Percentiles rank a stretch among this genome's conserved stretches.
phyloP scores from a whole-genome alignment of 306 rosid species.

The Rosa lucieae region DNA sequence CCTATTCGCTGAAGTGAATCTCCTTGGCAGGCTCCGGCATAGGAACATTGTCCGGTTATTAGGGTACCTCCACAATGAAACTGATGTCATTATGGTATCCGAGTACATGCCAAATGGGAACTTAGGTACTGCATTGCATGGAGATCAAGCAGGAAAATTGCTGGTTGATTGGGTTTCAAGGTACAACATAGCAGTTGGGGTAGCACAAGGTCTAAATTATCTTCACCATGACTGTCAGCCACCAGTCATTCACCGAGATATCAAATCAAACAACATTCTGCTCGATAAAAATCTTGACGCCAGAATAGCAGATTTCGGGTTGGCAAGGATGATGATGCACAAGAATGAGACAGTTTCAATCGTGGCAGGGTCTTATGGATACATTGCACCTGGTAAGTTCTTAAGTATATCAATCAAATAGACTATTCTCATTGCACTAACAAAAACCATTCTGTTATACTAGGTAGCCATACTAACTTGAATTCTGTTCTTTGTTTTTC shows the following conservation, averaged over 20 bases:
- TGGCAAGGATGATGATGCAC: slow-evolving; percentile 78
- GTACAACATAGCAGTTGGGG: slow-evolving; percentile 80
- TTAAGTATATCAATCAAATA: not conserved
- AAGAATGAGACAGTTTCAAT: slow-evolving; percentile 80
- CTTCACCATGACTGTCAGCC: slow-evolving; percentile 94
- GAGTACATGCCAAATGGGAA: slow-evolving; percentile 91
- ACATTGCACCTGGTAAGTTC: slow-evolving; percentile 84
- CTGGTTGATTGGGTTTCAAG: slow-evolving; percentile 89
- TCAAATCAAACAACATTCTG: slow-evolving; percentile 86
- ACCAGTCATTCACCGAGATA: slow-evolving; percentile 74
- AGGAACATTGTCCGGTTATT: slow-evolving; percentile 74
- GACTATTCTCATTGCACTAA: not conserved
- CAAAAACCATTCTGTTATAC: not conserved
- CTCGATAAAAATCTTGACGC: slow-evolving; percentile 81
- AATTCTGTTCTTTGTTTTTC: slow-evolving; percentile 1
- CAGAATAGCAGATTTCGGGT: slow-evolving; percentile 87
- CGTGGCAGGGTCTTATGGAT: slow-evolving; percentile 94
- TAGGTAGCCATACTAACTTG: not conserved
- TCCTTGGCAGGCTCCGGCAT: slow-evolving; percentile 81
- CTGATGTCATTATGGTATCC: slow-evolving; percentile 65
- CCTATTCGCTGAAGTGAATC: slow-evolving; percentile 70
- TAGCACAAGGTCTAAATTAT: slow-evolving; percentile 79
- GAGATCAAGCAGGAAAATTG: slow-evolving; percentile 55
- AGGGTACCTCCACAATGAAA: slow-evolving; percentile 84
- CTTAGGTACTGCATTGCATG: slow-evolving; percentile 76